Evolutionary conservation across 208 protist genomes (phyloP).

Genomic region (Crithidia sp.): DNA sequence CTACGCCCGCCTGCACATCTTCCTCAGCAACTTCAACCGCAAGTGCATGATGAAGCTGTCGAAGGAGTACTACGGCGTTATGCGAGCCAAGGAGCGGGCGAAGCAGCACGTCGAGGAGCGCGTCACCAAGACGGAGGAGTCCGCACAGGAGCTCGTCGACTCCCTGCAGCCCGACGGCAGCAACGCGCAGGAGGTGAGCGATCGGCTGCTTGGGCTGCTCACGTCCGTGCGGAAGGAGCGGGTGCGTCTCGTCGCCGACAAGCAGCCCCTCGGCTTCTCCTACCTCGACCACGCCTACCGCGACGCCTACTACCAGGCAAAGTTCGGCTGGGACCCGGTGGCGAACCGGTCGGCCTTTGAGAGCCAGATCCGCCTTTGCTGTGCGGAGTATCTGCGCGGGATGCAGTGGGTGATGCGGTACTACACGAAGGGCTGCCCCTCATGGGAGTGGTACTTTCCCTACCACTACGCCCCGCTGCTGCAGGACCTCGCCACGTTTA

Average conservation of each 20-base stretch:
- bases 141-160: slow-evolving; percentile 36
- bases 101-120: slow-evolving; percentile 83
- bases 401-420: slow-evolving; percentile 99
- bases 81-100: slow-evolving; percentile 67
- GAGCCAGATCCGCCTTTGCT: slow-evolving; percentile 65
- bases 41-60: slow-evolving; percentile 59
- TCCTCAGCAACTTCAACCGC: slow-evolving; percentile 67
- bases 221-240: slow-evolving; percentile 66
- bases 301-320: slow-evolving; percentile 80
- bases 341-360: slow-evolving; percentile 64
- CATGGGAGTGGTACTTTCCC: slow-evolving; percentile 99
- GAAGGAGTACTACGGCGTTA: slow-evolving; percentile 64
- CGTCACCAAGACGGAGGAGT: slow-evolving; percentile 46
- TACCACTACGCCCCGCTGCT: slow-evolving; percentile 99
- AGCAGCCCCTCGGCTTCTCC: slow-evolving; percentile 77
- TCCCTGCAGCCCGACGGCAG: slow-evolving; percentile 29
- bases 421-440: slow-evolving; percentile 98
- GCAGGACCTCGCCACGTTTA: slow-evolving; percentile 81
- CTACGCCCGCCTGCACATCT: slow-evolving; percentile 58
- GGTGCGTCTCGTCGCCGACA: slow-evolving; percentile 62
- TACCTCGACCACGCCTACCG: slow-evolving; percentile 78
- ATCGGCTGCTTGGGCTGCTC: slow-evolving; percentile 52
- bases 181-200: slow-evolving; percentile 70
- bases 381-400: slow-evolving; percentile 95
- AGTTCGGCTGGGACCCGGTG: slow-evolving; percentile 79